Conservation (phyloP, 148 eudicot genomes). For the Diospyros lotus region DNA sequence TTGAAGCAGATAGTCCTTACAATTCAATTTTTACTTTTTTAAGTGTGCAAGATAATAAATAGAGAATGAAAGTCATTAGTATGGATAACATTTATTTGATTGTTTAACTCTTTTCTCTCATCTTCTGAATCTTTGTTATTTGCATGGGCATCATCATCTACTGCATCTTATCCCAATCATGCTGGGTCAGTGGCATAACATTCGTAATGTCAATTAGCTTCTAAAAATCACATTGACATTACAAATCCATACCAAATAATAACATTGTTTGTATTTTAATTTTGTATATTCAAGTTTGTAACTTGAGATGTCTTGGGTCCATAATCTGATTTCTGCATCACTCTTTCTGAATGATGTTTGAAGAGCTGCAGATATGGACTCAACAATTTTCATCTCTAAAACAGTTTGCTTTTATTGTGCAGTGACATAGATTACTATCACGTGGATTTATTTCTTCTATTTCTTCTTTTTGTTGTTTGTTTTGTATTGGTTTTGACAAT, state of each 20-base stretch:
- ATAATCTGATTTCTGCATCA: neutral
- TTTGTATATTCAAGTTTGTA: slow-evolving; percentile 2
- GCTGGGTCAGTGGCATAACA: too few species aligned
- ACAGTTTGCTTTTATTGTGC: neutral
- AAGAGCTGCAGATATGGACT: neutral
- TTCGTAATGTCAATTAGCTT: too few species aligned
- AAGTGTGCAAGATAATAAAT: neutral
- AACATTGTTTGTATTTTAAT: neutral
- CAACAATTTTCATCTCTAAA: neutral
- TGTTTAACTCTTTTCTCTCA: neutral
- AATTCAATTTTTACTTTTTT: neutral
- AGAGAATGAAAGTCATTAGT: neutral
- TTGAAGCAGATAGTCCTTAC: neutral
- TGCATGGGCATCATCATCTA: too few species aligned
- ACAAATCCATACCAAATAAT: too few species aligned
- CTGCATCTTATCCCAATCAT: too few species aligned
- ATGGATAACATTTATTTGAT: neutral
- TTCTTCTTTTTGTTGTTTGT: neutral
- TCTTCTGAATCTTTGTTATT: too few species aligned
- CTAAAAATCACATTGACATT: too few species aligned
- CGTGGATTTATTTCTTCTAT: neutral
- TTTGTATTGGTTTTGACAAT: neutral
- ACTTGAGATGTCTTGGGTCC: neutral
- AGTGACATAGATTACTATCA: neutral
- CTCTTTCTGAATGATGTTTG: neutral